Percentiles rank a stretch among this genome's conserved stretches.
Conservation (phyloP, 2,329 filamentous ascomycete species). For the Aspergillus sp. region DNA sequence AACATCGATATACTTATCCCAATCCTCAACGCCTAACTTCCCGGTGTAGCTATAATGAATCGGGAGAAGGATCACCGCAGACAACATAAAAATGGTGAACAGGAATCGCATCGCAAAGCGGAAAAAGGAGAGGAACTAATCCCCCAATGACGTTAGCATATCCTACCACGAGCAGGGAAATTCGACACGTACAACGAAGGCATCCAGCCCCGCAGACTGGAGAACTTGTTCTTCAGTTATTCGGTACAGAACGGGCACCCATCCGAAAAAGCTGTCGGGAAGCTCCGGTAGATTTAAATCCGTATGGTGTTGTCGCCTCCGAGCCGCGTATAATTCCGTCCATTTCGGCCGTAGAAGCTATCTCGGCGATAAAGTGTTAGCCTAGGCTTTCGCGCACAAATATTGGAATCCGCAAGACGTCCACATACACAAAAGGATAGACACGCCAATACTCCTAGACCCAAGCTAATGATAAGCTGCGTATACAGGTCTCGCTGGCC, state of each 20-base stretch:
- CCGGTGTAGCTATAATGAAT: slow-evolving; percentile 70
- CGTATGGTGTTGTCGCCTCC: slow-evolving; percentile 72
- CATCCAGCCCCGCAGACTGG: slow-evolving; percentile 86
- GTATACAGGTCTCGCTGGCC: slow-evolving; percentile 42
- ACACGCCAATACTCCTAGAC: slow-evolving; percentile 45
- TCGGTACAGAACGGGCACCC: slow-evolving; percentile 82
- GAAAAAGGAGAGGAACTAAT: slow-evolving; percentile 84
- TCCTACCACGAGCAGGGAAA: neutral
- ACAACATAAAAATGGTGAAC: slow-evolving; percentile 75
- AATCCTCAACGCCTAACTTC: slow-evolving; percentile 40
- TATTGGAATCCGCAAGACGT: too few species aligned
- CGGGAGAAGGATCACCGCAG: slow-evolving; percentile 76
- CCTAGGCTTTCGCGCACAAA: neutral
- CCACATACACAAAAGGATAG: slow-evolving; percentile 47
- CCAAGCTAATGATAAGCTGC: slow-evolving; percentile 45
- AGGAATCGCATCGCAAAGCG: slow-evolving; percentile 91
- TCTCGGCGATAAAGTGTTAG: slow-evolving; percentile 14
- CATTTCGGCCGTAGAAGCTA: slow-evolving; percentile 86
- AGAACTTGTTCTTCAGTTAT: slow-evolving; percentile 89
- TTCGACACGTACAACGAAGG: slow-evolving; percentile 70
- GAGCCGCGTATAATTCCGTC: slow-evolving; percentile 84
- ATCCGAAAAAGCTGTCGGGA: slow-evolving; percentile 83
- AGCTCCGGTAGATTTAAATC: slow-evolving; percentile 70
- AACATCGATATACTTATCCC: slow-evolving; percentile 35
- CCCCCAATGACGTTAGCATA: neutral